A percentile compares a stretch with the other conserved stretches of the same genome.
Conservation (phyloP, 306 rosid species). For the Prunus dulcis region DNA sequence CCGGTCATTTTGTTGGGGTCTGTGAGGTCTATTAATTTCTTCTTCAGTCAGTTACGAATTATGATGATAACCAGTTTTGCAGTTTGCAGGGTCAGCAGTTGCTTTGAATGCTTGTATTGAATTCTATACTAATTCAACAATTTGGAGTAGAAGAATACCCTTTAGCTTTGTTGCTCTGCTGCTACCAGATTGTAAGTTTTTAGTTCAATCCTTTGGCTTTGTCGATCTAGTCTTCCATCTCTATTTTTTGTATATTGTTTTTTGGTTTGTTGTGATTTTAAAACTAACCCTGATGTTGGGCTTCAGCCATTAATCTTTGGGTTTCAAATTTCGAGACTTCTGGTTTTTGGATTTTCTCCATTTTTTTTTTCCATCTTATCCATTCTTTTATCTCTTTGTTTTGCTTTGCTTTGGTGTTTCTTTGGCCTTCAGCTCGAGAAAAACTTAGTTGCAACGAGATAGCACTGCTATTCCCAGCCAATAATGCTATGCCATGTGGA, state of each 20-base stretch:
- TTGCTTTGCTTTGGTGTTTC: constrained; percentile 15
- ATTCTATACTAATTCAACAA: background rate
- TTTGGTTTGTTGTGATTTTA: constrained; percentile 9
- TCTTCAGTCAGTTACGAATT: background rate
- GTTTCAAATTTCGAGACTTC: constrained; percentile 12
- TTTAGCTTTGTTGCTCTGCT: constrained; percentile 21
- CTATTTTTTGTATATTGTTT: background rate
- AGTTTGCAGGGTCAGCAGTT: background rate
- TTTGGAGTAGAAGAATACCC: background rate
- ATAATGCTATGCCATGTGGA: too few relatives aligned
- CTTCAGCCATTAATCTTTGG: constrained; percentile 22
- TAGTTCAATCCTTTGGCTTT: constrained; percentile 6
- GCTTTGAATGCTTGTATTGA: background rate
- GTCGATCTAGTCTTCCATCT: background rate
- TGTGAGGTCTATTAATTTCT: constrained; percentile 1
- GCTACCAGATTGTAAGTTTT: background rate
- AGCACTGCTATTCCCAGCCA: too few relatives aligned
- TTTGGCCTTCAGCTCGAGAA: background rate
- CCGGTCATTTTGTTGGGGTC: constrained; percentile 30
- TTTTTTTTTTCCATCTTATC: constrained; percentile 33
- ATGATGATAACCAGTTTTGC: too few relatives aligned
- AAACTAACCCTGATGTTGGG: constrained; percentile 19
- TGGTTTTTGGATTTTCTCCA: constrained; percentile 30
- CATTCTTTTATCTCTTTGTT: constrained; percentile 11
- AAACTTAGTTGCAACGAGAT: too few relatives aligned